A percentile compares a stretch with the other conserved stretches of the same genome.
Conservation (phyloP, 306 rosid species). For the Trifolium subterraneum region DNA sequence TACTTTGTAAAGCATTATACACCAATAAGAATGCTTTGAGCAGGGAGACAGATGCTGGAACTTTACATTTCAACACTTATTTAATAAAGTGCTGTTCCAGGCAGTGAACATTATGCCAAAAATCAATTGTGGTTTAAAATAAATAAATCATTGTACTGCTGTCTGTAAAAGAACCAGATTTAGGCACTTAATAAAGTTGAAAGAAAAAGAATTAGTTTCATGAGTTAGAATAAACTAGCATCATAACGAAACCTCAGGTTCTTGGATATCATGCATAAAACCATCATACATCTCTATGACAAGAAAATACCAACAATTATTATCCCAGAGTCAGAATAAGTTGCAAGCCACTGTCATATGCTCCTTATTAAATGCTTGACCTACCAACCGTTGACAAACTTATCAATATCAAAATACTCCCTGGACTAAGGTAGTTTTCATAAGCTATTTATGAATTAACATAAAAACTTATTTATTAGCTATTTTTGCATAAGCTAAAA, state of each 20-base stretch:
- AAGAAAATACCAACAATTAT: not conserved
- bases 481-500: no score
- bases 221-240: slow-evolving; percentile 16
- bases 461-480: no score
- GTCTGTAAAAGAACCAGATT: slow-evolving; percentile 10
- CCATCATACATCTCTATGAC: slow-evolving; percentile 12
- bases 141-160: not conserved
- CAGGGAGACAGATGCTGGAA: slow-evolving; percentile 4
- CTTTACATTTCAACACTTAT: slow-evolving; percentile 1
- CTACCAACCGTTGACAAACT: slow-evolving; percentile 16
- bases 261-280: slow-evolving; percentile 21
- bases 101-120: slow-evolving; percentile 28
- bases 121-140: slow-evolving; percentile 16
- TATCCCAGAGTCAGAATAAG: not conserved
- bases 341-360: not conserved
- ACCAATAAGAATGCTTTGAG: slow-evolving; percentile 7
- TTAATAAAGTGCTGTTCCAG: not conserved
- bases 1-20: slow-evolving; percentile 32
- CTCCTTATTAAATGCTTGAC: slow-evolving; percentile 16
- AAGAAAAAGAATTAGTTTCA: slow-evolving; percentile 24
- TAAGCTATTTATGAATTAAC: no score
- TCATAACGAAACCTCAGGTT: not conserved
- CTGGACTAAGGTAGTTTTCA: not conserved
- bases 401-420: not conserved
- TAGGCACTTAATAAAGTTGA: slow-evolving; percentile 19